Evolutionary conservation across 164 flowering plant species (phyloP).

Genomic region (Vitis cinerea): DNA sequence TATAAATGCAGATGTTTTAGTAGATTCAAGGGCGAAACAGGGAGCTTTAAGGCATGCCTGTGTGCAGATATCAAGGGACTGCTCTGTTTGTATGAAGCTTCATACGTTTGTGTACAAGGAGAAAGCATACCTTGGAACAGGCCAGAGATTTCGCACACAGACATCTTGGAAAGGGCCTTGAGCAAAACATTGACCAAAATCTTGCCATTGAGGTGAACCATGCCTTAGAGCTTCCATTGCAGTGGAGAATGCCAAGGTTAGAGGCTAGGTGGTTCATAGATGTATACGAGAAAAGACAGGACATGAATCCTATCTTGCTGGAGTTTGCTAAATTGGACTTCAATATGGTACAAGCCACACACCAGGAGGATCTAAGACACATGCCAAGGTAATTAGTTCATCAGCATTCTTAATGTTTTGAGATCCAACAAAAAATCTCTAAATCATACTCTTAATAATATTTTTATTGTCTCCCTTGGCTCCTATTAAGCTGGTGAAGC

Average conservation of each 20-base stretch:
- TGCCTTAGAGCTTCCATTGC: neutral
- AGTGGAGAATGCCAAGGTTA: neutral
- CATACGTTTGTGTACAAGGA: slow-evolving; percentile 17
- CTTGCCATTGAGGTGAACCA: neutral
- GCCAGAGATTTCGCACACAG: slow-evolving; percentile 17
- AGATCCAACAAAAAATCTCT: too few relatives aligned
- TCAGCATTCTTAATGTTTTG: too few relatives aligned
- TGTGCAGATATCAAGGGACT: slow-evolving; percentile 17
- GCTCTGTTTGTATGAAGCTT: slow-evolving; percentile 28
- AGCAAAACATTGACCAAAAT: too few relatives aligned
- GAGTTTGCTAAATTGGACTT: neutral
- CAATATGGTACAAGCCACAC: neutral
- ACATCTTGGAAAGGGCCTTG: slow-evolving; percentile 7
- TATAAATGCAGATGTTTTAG: slow-evolving; percentile 1
- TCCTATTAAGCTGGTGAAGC: neutral
- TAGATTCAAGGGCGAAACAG: slow-evolving; percentile 16
- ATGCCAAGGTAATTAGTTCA: neutral
- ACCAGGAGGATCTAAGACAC: neutral
- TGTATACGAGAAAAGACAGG: neutral
- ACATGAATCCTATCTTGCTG: neutral
- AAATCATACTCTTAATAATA: neutral
- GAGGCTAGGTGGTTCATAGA: neutral
- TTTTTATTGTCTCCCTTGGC: neutral
- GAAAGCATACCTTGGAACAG: slow-evolving; percentile 17
- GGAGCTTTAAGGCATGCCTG: slow-evolving; percentile 16